Conservation (phyloP, 257 asterid genomes). For the Salvia rosmarinus region DNA sequence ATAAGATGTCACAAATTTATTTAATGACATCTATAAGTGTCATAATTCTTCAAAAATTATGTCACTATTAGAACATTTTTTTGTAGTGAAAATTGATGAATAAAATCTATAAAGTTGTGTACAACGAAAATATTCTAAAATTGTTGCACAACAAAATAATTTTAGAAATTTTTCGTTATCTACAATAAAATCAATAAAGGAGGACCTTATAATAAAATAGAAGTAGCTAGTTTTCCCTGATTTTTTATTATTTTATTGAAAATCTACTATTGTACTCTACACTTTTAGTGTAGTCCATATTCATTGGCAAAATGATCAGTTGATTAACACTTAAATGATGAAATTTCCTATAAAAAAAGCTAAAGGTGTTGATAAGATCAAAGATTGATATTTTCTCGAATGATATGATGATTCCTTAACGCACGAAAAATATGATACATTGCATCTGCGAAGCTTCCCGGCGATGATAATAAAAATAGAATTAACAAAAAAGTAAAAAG, state of each 20-base stretch:
- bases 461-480: not conserved
- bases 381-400: slow-evolving; percentile 5
- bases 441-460: slow-evolving; percentile 31
- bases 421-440: slow-evolving; percentile 35
- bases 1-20: no score
- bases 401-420: slow-evolving; percentile 27
- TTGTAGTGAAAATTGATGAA: no score
- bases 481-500: not conserved
- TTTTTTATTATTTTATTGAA: not conserved
- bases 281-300: not conserved
- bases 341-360: slow-evolving; percentile 1
- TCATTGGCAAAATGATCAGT: not conserved
- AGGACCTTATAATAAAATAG: no score
- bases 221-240: not conserved
- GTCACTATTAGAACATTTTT: no score
- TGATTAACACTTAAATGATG: not conserved
- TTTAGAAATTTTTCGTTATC: no score
- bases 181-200: no score
- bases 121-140: no score
- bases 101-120: no score
- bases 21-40: no score
- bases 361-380: slow-evolving; percentile 29
- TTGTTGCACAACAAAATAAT: no score
- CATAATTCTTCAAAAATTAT: no score
- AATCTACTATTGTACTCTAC: not conserved